Evolutionary conservation across 352 stramenopile genomes (phyloP).

Genomic region (Nothophytophthora sp.): DNA sequence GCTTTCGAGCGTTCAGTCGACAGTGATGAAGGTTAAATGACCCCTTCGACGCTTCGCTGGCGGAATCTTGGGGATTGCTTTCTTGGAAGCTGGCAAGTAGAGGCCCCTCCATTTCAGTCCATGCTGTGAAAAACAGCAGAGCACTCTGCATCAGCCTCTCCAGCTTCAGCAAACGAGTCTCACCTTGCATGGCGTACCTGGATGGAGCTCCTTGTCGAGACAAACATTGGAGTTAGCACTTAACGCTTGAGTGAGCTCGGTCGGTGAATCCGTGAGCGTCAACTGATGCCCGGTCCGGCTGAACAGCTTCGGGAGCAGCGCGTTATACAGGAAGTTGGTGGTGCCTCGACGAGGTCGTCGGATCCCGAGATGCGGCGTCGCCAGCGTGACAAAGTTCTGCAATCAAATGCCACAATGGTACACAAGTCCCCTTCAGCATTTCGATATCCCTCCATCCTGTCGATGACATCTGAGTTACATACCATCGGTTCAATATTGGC

Average conservation of each 20-base stretch:
- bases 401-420: conserved; percentile 6
- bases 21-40: conserved; percentile 43
- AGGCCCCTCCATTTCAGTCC: conserved; percentile 25
- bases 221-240: conserved; percentile 24
- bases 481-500: conserved; percentile 71
- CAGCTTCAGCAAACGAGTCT: not conserved
- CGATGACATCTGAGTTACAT: not conserved
- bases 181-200: conserved; percentile 18
- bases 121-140: conserved; percentile 16
- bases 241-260: conserved; percentile 41
- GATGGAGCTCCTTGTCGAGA: conserved; percentile 26
- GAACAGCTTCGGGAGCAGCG: conserved; percentile 66
- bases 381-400: conserved; percentile 84
- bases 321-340: conserved; percentile 72
- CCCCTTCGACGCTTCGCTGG: conserved; percentile 2
- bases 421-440: too few relatives aligned
- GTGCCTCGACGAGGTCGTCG: conserved; percentile 54
- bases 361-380: conserved; percentile 77
- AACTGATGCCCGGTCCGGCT: conserved; percentile 72
- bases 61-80: conserved; percentile 1
- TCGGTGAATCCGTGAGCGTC: conserved; percentile 53
- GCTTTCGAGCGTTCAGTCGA: conserved; percentile 28
- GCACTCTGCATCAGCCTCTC: not conserved
- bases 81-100: conserved; percentile 30
- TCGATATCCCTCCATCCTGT: not conserved